Evolutionary conservation across 352 stramenopile species (phyloP).

Genomic region (Phytophthora sp.): DNA sequence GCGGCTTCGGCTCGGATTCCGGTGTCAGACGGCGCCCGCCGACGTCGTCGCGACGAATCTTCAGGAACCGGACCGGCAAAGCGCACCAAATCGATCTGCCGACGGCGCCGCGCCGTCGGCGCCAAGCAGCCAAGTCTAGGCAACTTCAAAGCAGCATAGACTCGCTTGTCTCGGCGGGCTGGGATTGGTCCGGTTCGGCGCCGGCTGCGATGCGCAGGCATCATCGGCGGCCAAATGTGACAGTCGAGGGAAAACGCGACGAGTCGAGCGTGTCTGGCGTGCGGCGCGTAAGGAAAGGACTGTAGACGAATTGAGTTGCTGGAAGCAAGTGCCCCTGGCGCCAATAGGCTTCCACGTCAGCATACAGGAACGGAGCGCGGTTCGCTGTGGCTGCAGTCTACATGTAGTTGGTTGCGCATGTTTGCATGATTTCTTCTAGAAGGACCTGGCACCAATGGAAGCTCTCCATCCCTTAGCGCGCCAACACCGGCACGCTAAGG

Average conservation of each 20-base stretch:
- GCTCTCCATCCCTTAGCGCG: too few relatives aligned
- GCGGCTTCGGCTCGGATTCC: conserved; percentile 7
- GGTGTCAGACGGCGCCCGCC: conserved; percentile 6
- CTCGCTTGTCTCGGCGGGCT: background rate
- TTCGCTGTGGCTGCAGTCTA: too few relatives aligned
- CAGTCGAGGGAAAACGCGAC: conserved; percentile 30
- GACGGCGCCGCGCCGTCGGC: background rate
- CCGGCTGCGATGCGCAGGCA: conserved; percentile 5
- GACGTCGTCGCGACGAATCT: conserved; percentile 25
- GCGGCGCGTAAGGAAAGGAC: conserved; percentile 6
- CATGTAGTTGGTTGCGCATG: too few relatives aligned
- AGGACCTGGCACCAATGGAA: too few relatives aligned
- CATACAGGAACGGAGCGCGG: too few relatives aligned
- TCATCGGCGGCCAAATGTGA: conserved; percentile 23
- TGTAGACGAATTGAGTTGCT: conserved; percentile 28
- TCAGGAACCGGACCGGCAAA: conserved; percentile 23
- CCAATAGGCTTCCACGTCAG: too few relatives aligned
- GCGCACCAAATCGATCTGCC: conserved; percentile 14
- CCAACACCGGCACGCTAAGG: too few relatives aligned
- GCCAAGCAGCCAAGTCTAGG: conserved; percentile 23
- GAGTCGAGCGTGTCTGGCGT: conserved; percentile 21
- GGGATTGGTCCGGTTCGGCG: conserved; percentile 1
- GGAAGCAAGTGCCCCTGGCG: conserved; percentile 3
- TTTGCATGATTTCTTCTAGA: too few relatives aligned
- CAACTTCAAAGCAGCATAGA: conserved; percentile 26